Evolutionary conservation across 495 filamentous ascomycete species (phyloP), one percentile per base, ranked within the genome.

Genomic region (Stereocaulon alpinum): DNA sequence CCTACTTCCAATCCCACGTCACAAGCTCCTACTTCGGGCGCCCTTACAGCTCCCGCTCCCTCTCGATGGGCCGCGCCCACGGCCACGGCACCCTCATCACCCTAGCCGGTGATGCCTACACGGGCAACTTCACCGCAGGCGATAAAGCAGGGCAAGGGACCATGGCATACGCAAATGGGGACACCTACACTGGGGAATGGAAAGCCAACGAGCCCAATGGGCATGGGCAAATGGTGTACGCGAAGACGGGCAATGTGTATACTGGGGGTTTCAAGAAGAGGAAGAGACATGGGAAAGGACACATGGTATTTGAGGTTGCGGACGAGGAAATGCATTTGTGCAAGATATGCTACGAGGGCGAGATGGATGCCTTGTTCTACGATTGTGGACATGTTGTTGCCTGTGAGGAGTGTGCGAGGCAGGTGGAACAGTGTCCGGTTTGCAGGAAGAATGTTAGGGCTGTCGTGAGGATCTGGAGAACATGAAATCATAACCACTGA

Each of bases 331-430:
- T 78, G 70, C 71, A 79, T 61, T 67, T 82, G 15, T 86, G 84
- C 68, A 76, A 80, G 61, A 84, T 87, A 54, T 87, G 84, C 70
- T 86, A 80, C 62, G 81, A 82, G 41, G 77, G 78, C 51, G 80
- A 79, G 62, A 78, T 81, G 58, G 80, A 85, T 63, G 77, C 81
- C 3, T 70, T 81, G 44, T 84, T 87, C 67, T 81, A 78, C 55
- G 81, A 84, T 63, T 87, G 84, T 61, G 84, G 84, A 1, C 84
- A 87, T 65, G 78, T 87, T 44, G 79, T 79, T 53, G 80, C 83
- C 2, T 87, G 84, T 59, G 71, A 82, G 59, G 74, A 73, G 22
- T 87, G 84, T 62, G 83, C 84, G 34, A 76, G 74, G 50, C 76
- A 78, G 65, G 75, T 87, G n/a, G 81, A 83, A 37, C 70, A 73